phyloP scores from a whole-genome alignment of 192 early-diverging fungal genomes.

The Coemansia asiatica region DNA sequence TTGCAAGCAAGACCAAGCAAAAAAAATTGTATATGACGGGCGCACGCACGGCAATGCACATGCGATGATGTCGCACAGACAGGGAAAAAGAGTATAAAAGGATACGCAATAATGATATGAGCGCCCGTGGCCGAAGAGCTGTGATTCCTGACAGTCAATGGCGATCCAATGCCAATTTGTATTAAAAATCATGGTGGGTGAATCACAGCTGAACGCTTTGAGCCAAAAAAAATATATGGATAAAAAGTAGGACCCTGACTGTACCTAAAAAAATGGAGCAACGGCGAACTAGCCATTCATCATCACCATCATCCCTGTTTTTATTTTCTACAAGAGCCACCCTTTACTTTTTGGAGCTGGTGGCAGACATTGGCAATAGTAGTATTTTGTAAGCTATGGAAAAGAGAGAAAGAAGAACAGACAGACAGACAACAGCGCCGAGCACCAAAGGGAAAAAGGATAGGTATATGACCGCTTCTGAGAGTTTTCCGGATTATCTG shows the following conservation, averaged over 20 bases:
- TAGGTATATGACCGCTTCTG: no score
- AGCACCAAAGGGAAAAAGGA: no score
- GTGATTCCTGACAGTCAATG: neutral
- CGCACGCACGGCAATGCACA: neutral
- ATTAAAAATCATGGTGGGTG: no score
- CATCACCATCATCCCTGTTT: no score
- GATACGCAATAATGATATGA: neutral
- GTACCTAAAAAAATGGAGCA: neutral
- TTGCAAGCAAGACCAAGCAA: neutral
- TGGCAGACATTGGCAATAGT: no score
- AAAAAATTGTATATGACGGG: neutral
- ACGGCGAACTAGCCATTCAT: no score
- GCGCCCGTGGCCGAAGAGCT: neutral
- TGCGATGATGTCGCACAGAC: constrained; percentile 1
- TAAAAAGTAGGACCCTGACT: neutral
- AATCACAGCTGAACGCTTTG: neutral
- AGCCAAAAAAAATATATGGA: neutral
- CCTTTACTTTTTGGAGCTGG: no score
- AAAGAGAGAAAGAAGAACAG: no score
- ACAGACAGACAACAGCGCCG: no score
- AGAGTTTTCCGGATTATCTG: no score
- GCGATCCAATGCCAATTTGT: neutral
- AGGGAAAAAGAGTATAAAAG: neutral
- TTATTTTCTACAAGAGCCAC: no score
- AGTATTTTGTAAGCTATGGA: no score